These are phyloP conservation scores for Paramecium sonneborni DNA, from an alignment of 73 alveolate genomes.

Conservation along the genomic window DNA sequence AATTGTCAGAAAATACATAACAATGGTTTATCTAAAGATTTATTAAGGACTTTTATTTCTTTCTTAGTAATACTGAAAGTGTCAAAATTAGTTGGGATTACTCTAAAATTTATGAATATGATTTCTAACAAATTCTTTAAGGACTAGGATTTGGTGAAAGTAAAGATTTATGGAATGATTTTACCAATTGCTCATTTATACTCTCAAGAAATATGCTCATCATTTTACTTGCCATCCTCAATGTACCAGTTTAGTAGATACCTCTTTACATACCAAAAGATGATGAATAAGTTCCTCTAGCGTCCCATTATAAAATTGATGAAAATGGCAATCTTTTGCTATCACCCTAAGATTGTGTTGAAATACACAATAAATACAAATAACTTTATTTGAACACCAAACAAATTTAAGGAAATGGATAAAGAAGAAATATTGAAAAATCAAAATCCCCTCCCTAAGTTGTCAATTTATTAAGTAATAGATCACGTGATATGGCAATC, in stretches of 20 bases:
- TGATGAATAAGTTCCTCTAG: background rate
- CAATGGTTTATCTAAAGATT: background rate
- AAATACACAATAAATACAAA: background rate
- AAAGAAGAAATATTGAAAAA: background rate
- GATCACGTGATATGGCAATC: background rate
- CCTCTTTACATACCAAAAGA: background rate
- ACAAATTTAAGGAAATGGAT: background rate
- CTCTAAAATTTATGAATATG: background rate
- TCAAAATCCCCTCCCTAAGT: background rate
- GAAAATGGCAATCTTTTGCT: background rate
- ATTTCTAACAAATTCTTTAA: background rate
- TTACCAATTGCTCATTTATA: background rate
- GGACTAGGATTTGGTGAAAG: background rate
- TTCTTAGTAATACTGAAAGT: background rate
- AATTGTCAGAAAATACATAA: background rate
- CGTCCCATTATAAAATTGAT: background rate
- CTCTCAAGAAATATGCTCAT: background rate
- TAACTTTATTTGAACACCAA: background rate
- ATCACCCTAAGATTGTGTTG: background rate
- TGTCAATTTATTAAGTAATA: background rate
- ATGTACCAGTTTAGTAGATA: background rate
- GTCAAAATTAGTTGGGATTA: background rate
- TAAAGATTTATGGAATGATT: background rate
- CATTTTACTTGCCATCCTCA: background rate
- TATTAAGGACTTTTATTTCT: background rate